Evolutionary conservation across 345 rosid species (phyloP).

Genomic region (Hirschfeldia incana): DNA sequence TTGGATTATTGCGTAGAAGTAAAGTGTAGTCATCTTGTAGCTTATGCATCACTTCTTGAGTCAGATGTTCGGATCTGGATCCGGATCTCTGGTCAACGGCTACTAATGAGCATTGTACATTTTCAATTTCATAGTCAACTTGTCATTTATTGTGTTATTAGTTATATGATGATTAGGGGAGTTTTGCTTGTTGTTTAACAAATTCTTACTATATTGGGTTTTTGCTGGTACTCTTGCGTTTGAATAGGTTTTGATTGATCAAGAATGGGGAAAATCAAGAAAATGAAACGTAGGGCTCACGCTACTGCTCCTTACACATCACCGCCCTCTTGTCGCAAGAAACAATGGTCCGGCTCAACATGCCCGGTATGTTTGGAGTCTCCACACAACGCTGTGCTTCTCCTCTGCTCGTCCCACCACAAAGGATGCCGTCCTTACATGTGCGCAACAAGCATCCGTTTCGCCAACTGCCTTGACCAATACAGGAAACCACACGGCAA

Average conservation of each 20-base stretch:
- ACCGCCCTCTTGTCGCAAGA: slow-evolving; percentile 49
- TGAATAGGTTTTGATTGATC: slow-evolving; percentile 34
- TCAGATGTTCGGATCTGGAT: slow-evolving; percentile 12
- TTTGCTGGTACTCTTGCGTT: no score
- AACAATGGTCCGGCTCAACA: slow-evolving; percentile 64
- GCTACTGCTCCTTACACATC: slow-evolving; percentile 37
- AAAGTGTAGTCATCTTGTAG: neutral
- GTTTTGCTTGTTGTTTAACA: slow-evolving; percentile 21
- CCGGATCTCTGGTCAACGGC: neutral
- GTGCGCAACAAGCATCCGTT: slow-evolving; percentile 86
- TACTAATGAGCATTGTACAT: no score
- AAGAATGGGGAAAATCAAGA: slow-evolving; percentile 59
- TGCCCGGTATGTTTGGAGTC: slow-evolving; percentile 80
- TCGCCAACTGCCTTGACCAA: slow-evolving; percentile 85
- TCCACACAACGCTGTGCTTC: slow-evolving; percentile 90
- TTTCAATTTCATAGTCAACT: slow-evolving; percentile 9
- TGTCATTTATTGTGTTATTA: neutral
- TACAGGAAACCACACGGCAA: slow-evolving; percentile 72
- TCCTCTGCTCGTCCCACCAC: slow-evolving; percentile 75
- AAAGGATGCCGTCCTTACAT: slow-evolving; percentile 95
- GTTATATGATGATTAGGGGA: neutral
- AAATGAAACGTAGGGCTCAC: slow-evolving; percentile 30
- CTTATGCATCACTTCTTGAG: neutral
- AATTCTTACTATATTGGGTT: neutral
- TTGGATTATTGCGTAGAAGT: slow-evolving; percentile 8